Base-by-base conservation (phyloP, 2,329 filamentous ascomycete species). In the Beauveria rudraprayagi region DNA sequence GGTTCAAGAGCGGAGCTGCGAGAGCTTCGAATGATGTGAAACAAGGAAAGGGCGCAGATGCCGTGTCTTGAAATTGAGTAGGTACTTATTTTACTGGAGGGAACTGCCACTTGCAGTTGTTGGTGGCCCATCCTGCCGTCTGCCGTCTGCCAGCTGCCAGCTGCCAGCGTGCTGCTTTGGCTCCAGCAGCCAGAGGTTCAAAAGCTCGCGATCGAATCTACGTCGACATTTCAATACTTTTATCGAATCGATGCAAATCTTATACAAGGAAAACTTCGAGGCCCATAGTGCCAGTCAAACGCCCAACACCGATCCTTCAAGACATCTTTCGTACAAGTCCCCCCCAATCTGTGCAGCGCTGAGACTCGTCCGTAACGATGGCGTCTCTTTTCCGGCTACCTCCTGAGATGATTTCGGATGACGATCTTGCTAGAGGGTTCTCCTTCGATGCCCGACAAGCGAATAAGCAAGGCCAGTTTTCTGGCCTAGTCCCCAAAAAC, bases 391-490 rank as follows among this genome's bases (percentile, higher is more conserved):
- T 60, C n/a, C 50, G 41, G 17, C 10, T 41, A n/a, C 28, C 26
- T 9, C 8, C 54, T 30, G 52, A 63, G 19, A 61, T 61, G 2
- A 44, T 66, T 14, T 65, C 63, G 1, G 62, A 66, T 44, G 44
- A 56, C 4, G 48, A 58, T 8, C 55, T 65, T 2, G 44, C 63
- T 7, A 41, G 60, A 22, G 66, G 65, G 0, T 67, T 66, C 47
- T 61, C 58, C 5, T 67, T 67, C n/a, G 58, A 48, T 14, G 51
- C 50, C 16, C 62, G 63, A 44, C 57, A 47, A 43, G 50, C 60
- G n/a, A 63, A 61, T 48, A 65, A 62, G n/a, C 62, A 64, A 0
- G 65, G 65, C 2, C 66, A 67, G 14, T 66, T 64, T 10, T 65
- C 62, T 16, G 56, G 58, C 1, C 50, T 43, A 22, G 34, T 11